Conservation (phyloP, 2,329 filamentous ascomycete genomes). For the Diaporthe vexans region DNA sequence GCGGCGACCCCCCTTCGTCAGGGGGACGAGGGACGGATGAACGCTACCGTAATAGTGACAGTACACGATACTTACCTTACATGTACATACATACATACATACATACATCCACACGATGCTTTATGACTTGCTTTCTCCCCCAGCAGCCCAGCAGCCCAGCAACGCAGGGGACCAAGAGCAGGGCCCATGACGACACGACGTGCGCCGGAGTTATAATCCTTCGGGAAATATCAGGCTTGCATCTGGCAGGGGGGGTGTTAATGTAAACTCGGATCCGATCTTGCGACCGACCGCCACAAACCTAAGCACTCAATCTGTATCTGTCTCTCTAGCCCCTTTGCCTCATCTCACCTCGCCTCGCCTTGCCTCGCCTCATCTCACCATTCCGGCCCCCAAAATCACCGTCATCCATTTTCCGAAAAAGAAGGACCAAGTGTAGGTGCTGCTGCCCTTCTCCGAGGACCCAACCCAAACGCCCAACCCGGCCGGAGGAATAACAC, state of each 20-base stretch:
- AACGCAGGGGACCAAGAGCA: background rate
- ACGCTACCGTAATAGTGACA: background rate
- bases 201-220: constrained; percentile 14
- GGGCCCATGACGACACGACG: constrained; percentile 21
- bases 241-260: background rate
- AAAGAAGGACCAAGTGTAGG: background rate
- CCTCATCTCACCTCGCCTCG: background rate
- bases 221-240: constrained; percentile 18
- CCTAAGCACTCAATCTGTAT: background rate
- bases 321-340: background rate
- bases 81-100: background rate
- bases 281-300: background rate
- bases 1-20: background rate
- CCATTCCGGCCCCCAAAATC: background rate
- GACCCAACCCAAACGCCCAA: background rate
- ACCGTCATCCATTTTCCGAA: background rate
- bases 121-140: background rate
- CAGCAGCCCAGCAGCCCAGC: no score
- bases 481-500: constrained; percentile 3
- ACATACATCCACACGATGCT: no score
- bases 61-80: background rate
- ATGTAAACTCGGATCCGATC: constrained; percentile 4
- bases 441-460: no score
- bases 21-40: background rate
- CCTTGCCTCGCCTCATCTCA: no score